These are phyloP conservation scores for Alternaria postmessia DNA, from an alignment of 2,329 filamentous ascomycete species.

Conservation along the genomic window DNA sequence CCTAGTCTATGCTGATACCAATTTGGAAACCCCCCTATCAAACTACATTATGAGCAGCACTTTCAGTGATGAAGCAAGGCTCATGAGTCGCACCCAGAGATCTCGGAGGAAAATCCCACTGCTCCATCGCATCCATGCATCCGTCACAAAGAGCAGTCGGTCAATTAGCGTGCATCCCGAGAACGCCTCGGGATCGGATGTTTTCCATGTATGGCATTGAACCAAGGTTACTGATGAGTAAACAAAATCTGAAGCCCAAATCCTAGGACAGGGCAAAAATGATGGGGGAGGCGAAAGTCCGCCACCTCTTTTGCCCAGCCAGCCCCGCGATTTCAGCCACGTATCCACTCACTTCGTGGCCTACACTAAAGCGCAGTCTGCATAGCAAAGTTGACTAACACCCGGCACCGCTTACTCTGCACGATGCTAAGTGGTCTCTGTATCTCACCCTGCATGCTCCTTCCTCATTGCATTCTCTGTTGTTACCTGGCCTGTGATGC, in stretches of 20 bases:
- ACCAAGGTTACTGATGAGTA: neutral
- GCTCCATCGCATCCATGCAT: neutral
- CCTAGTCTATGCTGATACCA: neutral
- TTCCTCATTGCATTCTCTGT: neutral
- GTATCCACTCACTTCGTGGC: neutral
- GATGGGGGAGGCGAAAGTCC: neutral
- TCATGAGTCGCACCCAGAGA: neutral
- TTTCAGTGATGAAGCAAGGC: neutral
- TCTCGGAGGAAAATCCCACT: neutral
- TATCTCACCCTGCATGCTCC: neutral
- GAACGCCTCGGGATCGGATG: neutral
- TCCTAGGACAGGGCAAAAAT: neutral
- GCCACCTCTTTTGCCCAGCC: neutral
- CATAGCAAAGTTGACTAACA: neutral
- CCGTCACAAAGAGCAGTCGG: neutral
- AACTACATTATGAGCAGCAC: neutral
- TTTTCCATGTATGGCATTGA: neutral
- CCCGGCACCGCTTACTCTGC: neutral
- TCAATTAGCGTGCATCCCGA: neutral
- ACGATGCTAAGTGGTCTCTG: neutral
- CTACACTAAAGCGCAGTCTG: neutral
- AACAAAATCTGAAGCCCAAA: neutral
- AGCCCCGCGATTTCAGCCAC: conserved; percentile 4
- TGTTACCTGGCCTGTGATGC: neutral
- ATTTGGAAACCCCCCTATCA: neutral